Percentiles rank a stretch among this genome's conserved stretches.
phyloP scores from a whole-genome alignment of 83 land plant species.

The Picea abies region DNA sequence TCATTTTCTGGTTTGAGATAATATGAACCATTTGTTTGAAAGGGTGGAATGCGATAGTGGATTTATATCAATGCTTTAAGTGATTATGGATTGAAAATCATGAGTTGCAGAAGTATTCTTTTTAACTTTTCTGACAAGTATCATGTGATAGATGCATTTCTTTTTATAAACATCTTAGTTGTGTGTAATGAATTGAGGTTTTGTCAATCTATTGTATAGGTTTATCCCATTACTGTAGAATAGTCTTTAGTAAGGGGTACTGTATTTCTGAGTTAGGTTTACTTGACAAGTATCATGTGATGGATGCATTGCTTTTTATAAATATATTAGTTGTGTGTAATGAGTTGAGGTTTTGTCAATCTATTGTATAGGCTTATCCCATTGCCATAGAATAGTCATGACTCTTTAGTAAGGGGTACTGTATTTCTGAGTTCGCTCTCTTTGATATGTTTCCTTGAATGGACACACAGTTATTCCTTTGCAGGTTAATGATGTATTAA shows the following conservation, averaged over 20 bases:
- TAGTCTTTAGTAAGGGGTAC: background rate
- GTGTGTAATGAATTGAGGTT: background rate
- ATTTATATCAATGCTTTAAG: too few relatives aligned
- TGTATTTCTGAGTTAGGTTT: background rate
- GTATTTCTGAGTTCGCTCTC: background rate
- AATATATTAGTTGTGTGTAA: background rate
- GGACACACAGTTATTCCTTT: background rate
- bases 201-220: background rate
- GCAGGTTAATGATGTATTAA: background rate
- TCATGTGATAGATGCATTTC: background rate
- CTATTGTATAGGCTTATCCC: background rate
- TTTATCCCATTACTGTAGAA: background rate
- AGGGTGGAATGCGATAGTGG: background rate
- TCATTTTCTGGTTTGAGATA: background rate
- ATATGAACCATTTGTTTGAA: background rate
- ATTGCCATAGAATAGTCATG: background rate
- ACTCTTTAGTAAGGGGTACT: background rate
- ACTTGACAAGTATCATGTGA: background rate
- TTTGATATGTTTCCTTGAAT: slow-evolving; percentile 7
- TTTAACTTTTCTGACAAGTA: background rate
- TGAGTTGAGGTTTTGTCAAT: background rate
- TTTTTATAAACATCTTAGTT: background rate
- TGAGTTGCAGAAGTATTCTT: background rate
- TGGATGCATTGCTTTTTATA: background rate
- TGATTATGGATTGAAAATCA: background rate